phyloP scores from a whole-genome alignment of 257 asterid genomes.

The Lycium ferocissimum region DNA sequence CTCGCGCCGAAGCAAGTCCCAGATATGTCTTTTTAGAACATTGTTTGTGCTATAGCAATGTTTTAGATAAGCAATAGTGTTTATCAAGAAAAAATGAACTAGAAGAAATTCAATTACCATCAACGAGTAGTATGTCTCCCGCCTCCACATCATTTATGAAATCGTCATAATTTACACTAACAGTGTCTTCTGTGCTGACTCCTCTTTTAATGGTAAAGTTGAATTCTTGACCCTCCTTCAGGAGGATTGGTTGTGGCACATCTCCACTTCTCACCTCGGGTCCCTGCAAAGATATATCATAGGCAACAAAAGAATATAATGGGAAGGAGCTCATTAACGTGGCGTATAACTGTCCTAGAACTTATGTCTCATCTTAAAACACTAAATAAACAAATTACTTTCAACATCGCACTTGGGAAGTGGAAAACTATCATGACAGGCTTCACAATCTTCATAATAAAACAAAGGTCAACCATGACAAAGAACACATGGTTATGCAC shows the following conservation, averaged over 20 bases:
- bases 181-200: slow-evolving; percentile 81
- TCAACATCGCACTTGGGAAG: not conserved
- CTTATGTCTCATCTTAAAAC: not conserved
- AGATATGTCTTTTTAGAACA: not conserved
- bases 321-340: not conserved
- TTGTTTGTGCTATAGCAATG: not conserved
- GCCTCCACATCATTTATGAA: slow-evolving; percentile 86
- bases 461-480: slow-evolving; percentile 15
- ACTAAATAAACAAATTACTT: not conserved
- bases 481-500: not conserved
- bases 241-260: slow-evolving; percentile 75
- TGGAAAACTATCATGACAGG: not conserved
- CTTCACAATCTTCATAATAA: not conserved
- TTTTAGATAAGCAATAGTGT: slow-evolving; percentile 9
- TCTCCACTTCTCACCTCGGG: slow-evolving; percentile 99
- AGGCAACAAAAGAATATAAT: not conserved
- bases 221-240: slow-evolving; percentile 93
- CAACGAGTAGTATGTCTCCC: slow-evolving; percentile 88
- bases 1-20: not conserved
- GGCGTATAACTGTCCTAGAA: not conserved
- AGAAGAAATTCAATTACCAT: slow-evolving; percentile 60
- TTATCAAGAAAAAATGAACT: not conserved
- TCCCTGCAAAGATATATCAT: slow-evolving; percentile 61
- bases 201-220: slow-evolving; percentile 89
- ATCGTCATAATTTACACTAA: slow-evolving; percentile 96